Evolutionary conservation across 2,329 filamentous ascomycete species (phyloP).

Genomic region (Microsporum ferrugineum): DNA sequence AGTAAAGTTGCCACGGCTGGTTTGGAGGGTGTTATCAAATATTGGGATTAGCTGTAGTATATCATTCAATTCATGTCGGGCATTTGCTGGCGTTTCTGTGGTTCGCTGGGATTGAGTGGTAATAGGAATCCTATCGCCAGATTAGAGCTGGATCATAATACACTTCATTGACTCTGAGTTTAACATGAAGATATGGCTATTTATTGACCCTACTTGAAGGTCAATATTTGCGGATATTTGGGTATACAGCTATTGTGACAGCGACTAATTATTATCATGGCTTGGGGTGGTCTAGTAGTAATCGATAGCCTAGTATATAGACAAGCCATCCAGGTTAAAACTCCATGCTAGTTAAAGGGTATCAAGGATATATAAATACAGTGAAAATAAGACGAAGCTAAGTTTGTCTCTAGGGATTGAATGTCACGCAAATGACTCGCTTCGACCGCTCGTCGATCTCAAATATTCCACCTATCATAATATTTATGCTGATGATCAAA

Average conservation of each 20-base stretch:
- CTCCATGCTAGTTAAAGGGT: not conserved
- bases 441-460: not conserved
- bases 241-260: not conserved
- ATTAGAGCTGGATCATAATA: not conserved
- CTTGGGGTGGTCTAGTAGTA: not conserved
- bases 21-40: conserved; percentile 75
- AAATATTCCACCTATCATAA: not conserved
- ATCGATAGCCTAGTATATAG: not conserved
- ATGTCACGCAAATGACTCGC: not conserved
- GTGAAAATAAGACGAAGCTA: not conserved
- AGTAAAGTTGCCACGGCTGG: conserved; percentile 89
- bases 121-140: not conserved
- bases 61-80: not conserved
- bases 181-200: not conserved
- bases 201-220: not conserved
- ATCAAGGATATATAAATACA: not conserved
- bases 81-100: not conserved
- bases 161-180: not conserved
- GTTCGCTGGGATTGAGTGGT: not conserved
- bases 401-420: not conserved
- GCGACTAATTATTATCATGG: not conserved
- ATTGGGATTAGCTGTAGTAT: conserved; percentile 62
- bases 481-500: conserved; percentile 27
- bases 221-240: not conserved
- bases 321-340: not conserved